phyloP scores from a whole-genome alignment of 2,329 filamentous ascomycete species.

The Xylaria sp. region DNA sequence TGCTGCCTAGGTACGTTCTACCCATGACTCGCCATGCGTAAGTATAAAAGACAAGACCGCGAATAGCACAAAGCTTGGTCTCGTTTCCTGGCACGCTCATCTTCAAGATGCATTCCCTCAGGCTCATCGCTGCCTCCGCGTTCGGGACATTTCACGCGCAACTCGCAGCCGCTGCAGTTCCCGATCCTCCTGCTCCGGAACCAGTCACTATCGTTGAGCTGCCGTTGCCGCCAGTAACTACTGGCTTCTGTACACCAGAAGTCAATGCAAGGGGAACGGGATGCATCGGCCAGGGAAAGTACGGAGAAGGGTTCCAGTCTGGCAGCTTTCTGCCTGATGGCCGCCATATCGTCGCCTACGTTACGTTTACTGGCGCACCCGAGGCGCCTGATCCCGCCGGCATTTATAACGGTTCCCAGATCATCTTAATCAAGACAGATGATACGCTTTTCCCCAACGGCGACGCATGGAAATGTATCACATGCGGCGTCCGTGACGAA shows the following conservation, averaged over 20 bases:
- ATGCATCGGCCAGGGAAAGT: neutral
- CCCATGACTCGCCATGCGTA: too few species aligned
- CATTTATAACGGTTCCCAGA: slow-evolving; percentile 22
- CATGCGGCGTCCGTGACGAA: slow-evolving; percentile 10
- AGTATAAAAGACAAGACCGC: too few species aligned
- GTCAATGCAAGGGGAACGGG: slow-evolving; percentile 16
- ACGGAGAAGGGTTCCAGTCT: slow-evolving; percentile 15
- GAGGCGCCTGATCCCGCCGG: slow-evolving; percentile 7
- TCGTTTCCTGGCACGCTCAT: too few species aligned
- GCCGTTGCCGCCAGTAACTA: slow-evolving; percentile 7
- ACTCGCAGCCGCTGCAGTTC: neutral
- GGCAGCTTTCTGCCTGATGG: slow-evolving; percentile 22
- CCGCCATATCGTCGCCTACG: slow-evolving; percentile 10
- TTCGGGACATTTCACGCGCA: neutral
- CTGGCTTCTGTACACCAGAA: slow-evolving; percentile 14
- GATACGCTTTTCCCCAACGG: slow-evolving; percentile 8
- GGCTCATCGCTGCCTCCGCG: neutral
- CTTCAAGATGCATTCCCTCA: neutral
- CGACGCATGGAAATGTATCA: slow-evolving; percentile 21
- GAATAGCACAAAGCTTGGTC: too few species aligned
- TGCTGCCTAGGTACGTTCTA: too few species aligned
- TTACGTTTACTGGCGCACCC: slow-evolving; percentile 16
- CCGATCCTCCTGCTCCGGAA: slow-evolving; percentile 16
- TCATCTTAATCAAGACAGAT: slow-evolving; percentile 20
- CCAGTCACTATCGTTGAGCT: slow-evolving; percentile 7